These are phyloP conservation scores for Pythium biforme DNA, from an alignment of 352 stramenopile genomes.

Conservation along the genomic window DNA sequence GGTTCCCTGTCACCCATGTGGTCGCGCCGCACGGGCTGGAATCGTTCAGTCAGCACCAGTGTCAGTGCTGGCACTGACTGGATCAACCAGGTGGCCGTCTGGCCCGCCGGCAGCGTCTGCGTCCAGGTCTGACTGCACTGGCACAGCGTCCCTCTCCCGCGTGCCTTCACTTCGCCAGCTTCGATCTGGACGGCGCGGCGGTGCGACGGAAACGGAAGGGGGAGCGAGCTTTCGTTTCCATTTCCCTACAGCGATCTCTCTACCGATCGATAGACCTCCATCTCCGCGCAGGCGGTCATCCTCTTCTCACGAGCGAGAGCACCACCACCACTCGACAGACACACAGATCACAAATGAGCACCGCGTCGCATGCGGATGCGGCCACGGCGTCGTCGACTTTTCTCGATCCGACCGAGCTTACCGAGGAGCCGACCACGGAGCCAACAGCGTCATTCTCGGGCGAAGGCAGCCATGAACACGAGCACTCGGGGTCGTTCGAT, in stretches of 20 bases:
- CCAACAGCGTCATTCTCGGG: not conserved
- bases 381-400: constrained; percentile 6
- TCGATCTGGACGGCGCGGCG: not conserved
- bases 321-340: not conserved
- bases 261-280: not conserved
- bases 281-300: too few species aligned
- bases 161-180: not conserved
- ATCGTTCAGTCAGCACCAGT: not conserved
- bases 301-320: too few species aligned
- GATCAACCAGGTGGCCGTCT: constrained; percentile 8
- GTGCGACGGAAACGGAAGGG: not conserved
- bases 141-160: not conserved
- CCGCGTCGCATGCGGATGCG: not conserved
- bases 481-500: constrained; percentile 7
- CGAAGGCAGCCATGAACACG: constrained; percentile 8
- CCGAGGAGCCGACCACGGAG: constrained; percentile 2
- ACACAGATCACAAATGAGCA: not conserved
- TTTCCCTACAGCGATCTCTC: not conserved
- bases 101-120: too few species aligned
- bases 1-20: not conserved
- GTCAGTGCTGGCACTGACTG: constrained; percentile 10
- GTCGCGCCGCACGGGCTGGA: not conserved
- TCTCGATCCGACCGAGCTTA: not conserved
- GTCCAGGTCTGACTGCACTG: not conserved
- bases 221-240: not conserved